Percentiles rank a stretch among this genome's conserved stretches.
phyloP scores from a whole-genome alignment of 179 eudicot species.

The Drosera spatulata region DNA sequence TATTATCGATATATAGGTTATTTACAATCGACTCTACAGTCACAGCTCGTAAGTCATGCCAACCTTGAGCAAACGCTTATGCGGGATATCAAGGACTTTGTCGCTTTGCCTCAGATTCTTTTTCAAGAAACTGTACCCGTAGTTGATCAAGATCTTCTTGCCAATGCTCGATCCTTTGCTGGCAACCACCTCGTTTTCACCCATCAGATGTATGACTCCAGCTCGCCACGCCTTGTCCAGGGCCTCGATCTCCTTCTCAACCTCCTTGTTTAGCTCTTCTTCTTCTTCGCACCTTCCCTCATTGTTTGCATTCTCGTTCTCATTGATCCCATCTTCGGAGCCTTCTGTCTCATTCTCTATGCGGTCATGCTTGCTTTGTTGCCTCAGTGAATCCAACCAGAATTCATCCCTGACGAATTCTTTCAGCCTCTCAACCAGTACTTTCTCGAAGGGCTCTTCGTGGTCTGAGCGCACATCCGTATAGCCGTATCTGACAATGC shows the following conservation, averaged over 20 bases:
- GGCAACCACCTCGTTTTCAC: constrained; percentile 52
- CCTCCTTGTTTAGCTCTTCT: not conserved
- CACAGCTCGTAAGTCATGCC: constrained; percentile 77
- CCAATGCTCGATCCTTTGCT: constrained; percentile 33
- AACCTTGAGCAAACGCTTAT: constrained; percentile 53
- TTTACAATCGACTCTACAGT: too few relatives aligned
- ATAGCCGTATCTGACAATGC: constrained; percentile 81
- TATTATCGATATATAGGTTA: too few relatives aligned
- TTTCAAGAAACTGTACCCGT: constrained; percentile 52
- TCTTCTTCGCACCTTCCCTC: not conserved
- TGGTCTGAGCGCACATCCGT: constrained; percentile 31
- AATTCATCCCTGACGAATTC: constrained; percentile 37
- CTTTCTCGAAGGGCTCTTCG: constrained; percentile 41
- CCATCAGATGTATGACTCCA: constrained; percentile 61
- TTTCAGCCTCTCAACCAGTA: constrained; percentile 43
- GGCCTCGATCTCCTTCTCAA: constrained; percentile 26
- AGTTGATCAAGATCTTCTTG: constrained; percentile 45
- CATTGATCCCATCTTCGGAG: not conserved
- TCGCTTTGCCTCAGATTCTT: constrained; percentile 51
- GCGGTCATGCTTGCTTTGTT: not conserved
- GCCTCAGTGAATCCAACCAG: constrained; percentile 4
- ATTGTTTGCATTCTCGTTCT: not conserved
- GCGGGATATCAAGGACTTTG: constrained; percentile 53
- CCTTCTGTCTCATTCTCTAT: not conserved
- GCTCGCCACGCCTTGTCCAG: constrained; percentile 35